These are phyloP conservation scores for Plasmodium gaboni DNA, from an alignment of 169 alveolate species.

Conservation along the genomic window DNA sequence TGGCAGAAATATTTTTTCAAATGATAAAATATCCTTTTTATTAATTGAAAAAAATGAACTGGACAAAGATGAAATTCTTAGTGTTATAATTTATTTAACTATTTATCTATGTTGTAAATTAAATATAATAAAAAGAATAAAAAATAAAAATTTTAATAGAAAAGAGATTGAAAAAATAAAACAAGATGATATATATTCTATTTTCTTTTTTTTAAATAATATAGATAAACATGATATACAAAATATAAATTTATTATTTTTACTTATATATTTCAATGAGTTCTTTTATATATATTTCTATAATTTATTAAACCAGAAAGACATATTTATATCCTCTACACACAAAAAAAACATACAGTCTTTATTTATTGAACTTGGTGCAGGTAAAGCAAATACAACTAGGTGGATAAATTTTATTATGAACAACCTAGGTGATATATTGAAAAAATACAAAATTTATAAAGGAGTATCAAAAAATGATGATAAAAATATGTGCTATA, in stretches of 20 bases:
- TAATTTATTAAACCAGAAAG: background rate
- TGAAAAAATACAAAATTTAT: too few species aligned
- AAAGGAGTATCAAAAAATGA: too few species aligned
- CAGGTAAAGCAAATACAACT: slow-evolving; percentile 61
- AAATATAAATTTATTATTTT: slow-evolving; percentile 48
- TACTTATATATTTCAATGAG: slow-evolving; percentile 38
- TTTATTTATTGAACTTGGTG: slow-evolving; percentile 53
- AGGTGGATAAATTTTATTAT: slow-evolving; percentile 69
- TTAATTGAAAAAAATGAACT: background rate
- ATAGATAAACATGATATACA: slow-evolving; percentile 64
- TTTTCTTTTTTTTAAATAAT: slow-evolving; percentile 39
- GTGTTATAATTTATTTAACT: slow-evolving; percentile 29
- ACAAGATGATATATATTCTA: slow-evolving; percentile 8
- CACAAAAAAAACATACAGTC: background rate
- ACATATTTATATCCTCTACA: background rate
- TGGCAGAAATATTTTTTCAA: too few species aligned
- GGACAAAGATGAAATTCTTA: slow-evolving; percentile 32
- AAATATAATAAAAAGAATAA: slow-evolving; percentile 36
- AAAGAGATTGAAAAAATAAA: slow-evolving; percentile 1
- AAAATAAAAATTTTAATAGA: slow-evolving; percentile 25
- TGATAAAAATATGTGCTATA: too few species aligned
- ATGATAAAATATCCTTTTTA: too few species aligned
- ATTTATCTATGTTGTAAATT: slow-evolving; percentile 54
- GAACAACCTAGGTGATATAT: slow-evolving; percentile 9
- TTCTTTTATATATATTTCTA: slow-evolving; percentile 5